Conservation (phyloP, 2,329 filamentous ascomycete species). For the Pestalotiopsis sp. region DNA sequence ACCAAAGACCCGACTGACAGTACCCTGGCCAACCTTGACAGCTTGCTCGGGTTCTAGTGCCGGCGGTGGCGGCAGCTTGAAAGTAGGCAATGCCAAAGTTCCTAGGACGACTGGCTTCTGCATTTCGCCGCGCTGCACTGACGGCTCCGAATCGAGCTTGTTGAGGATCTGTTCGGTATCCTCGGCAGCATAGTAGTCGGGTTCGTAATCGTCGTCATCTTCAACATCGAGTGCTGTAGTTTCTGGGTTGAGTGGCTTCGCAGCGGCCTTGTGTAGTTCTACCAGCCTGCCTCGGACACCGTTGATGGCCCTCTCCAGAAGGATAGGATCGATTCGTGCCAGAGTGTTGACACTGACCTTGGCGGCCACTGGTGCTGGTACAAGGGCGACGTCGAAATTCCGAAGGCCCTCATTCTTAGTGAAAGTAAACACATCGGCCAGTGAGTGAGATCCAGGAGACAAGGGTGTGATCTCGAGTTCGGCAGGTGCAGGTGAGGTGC, state of each 20-base stretch:
- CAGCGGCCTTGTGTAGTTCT: conserved; percentile 44
- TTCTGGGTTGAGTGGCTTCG: conserved; percentile 57
- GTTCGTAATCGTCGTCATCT: conserved; percentile 92
- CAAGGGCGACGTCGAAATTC: conserved; percentile 77
- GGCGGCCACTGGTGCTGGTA: conserved; percentile 75
- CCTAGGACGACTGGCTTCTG: conserved; percentile 50
- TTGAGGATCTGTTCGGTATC: conserved; percentile 78
- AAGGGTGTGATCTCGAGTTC: conserved; percentile 68
- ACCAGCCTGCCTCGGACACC: conserved; percentile 56
- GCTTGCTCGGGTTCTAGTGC: conserved; percentile 73
- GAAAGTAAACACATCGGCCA: conserved; percentile 85
- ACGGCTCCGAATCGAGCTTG: conserved; percentile 72
- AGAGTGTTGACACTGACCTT: conserved; percentile 83
- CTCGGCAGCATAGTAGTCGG: conserved; percentile 78
- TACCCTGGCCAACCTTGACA: conserved; percentile 73
- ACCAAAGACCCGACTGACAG: conserved; percentile 76
- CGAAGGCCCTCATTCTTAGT: conserved; percentile 75
- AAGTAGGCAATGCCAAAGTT: conserved; percentile 71
- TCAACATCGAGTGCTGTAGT: conserved; percentile 67
- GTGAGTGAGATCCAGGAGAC: conserved; percentile 73
- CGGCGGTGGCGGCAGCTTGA: conserved; percentile 77
- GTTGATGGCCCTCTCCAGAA: conserved; percentile 74
- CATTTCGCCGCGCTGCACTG: conserved; percentile 50
- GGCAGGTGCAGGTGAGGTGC: conserved; percentile 48
- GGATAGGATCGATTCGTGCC: conserved; percentile 67